These are phyloP conservation scores for Haplographium delicatum DNA, from an alignment of 495 filamentous ascomycete species.

Conservation along the genomic window DNA sequence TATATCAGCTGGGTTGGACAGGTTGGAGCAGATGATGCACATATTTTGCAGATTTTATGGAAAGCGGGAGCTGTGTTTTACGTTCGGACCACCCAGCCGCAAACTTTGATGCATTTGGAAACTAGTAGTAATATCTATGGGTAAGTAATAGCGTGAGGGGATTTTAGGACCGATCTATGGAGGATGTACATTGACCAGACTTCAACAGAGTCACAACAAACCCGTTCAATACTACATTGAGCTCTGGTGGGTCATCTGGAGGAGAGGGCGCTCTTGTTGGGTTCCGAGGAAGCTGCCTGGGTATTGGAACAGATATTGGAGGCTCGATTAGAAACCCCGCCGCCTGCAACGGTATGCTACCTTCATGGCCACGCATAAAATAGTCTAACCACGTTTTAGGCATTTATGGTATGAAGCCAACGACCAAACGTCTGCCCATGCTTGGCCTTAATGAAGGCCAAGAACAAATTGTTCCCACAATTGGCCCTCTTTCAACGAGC, in stretches of 20 bases:
- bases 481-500: conserved; percentile 58
- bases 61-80: conserved; percentile 45
- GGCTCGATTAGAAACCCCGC: conserved; percentile 65
- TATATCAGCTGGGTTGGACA: conserved; percentile 42
- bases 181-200: conserved; percentile 26
- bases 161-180: conserved; percentile 7
- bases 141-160: conserved; percentile 18
- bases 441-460: conserved; percentile 43
- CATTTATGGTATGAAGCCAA: conserved; percentile 62
- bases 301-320: conserved; percentile 66
- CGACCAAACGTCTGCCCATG: conserved; percentile 50
- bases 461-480: conserved; percentile 54
- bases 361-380: not conserved
- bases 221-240: conserved; percentile 50
- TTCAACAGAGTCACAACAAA: conserved; percentile 48
- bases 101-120: conserved; percentile 58
- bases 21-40: conserved; percentile 35
- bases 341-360: conserved; percentile 44
- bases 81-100: conserved; percentile 51
- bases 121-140: conserved; percentile 53
- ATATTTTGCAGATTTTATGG: conserved; percentile 41
- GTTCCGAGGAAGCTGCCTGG: conserved; percentile 52
- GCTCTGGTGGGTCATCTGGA: conserved; percentile 58
- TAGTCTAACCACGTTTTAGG: conserved; percentile 2
- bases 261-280: conserved; percentile 63